Percentiles rank a stretch among this genome's conserved stretches.
These are phyloP conservation scores for Cichorium intybus DNA, from an alignment of 140 eudicot species.

Conservation along the genomic window DNA sequence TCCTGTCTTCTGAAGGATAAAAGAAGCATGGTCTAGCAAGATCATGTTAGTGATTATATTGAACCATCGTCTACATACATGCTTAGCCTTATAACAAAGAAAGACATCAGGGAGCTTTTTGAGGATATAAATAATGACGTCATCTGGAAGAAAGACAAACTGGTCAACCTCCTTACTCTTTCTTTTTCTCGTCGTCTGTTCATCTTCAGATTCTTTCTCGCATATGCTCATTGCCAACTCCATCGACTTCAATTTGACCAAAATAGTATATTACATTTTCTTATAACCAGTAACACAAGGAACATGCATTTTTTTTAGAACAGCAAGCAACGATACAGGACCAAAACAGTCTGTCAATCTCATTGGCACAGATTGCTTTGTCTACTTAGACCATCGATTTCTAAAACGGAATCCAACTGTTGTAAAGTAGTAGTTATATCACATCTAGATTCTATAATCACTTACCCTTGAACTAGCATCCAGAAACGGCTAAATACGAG, in stretches of 20 bases:
- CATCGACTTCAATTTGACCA: neutral
- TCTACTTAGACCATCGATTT: too few species aligned
- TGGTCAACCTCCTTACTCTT: constrained; percentile 5
- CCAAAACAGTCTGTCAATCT: too few species aligned
- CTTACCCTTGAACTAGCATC: neutral
- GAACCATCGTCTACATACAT: neutral
- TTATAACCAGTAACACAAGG: neutral
- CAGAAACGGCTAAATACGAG: neutral
- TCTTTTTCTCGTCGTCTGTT: neutral
- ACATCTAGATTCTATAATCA: neutral
- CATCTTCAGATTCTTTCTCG: constrained; percentile 8
- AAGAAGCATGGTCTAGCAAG: neutral
- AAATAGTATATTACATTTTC: neutral
- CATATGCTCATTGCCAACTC: constrained; percentile 3
- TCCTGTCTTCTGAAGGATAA: neutral
- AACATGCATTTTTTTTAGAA: neutral
- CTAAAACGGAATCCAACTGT: too few species aligned
- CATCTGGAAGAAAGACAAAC: constrained; percentile 22
- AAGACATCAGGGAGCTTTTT: constrained; percentile 31
- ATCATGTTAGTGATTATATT: neutral
- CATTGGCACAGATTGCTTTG: too few species aligned
- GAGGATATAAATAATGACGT: constrained; percentile 21
- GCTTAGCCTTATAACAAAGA: constrained; percentile 8
- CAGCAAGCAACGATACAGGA: too few species aligned
- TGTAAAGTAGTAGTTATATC: neutral